Conservation (phyloP, 257 asterid genomes). For the Nicotiana tabacum region DNA sequence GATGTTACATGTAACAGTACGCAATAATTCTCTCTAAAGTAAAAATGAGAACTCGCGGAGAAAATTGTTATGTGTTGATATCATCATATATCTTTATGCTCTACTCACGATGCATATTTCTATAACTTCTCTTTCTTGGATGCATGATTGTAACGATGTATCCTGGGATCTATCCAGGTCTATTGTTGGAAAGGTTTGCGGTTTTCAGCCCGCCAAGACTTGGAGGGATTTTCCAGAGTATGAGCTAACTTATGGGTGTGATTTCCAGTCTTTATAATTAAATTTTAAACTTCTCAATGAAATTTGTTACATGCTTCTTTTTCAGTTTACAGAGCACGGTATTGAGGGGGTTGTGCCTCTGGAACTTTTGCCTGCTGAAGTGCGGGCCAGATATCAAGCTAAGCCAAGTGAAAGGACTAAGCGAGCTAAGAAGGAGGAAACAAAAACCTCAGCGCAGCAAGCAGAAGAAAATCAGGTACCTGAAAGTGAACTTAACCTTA, state of each 20-base stretch:
- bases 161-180: constrained; percentile 44
- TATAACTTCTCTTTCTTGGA: background rate
- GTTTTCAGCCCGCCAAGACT: constrained; percentile 95
- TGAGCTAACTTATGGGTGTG: constrained; percentile 15
- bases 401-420: constrained; percentile 74
- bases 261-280: constrained; percentile 3
- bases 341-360: constrained; percentile 95
- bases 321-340: constrained; percentile 93
- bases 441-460: constrained; percentile 50
- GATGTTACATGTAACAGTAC: background rate
- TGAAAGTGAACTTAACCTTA: background rate
- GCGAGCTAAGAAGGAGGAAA: constrained; percentile 86
- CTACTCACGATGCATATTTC: background rate
- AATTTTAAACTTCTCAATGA: background rate
- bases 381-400: constrained; percentile 76
- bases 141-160: background rate
- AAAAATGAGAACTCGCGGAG: background rate
- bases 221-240: constrained; percentile 96
- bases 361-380: constrained; percentile 74
- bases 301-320: background rate
- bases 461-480: constrained; percentile 78
- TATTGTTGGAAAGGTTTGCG: constrained; percentile 98
- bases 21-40: background rate
- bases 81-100: background rate
- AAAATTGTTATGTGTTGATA: background rate